Percentiles rank a stretch among this genome's conserved stretches.
phyloP scores from a whole-genome alignment of 768 basidiomycete species.

The Pleurotus platypus region DNA sequence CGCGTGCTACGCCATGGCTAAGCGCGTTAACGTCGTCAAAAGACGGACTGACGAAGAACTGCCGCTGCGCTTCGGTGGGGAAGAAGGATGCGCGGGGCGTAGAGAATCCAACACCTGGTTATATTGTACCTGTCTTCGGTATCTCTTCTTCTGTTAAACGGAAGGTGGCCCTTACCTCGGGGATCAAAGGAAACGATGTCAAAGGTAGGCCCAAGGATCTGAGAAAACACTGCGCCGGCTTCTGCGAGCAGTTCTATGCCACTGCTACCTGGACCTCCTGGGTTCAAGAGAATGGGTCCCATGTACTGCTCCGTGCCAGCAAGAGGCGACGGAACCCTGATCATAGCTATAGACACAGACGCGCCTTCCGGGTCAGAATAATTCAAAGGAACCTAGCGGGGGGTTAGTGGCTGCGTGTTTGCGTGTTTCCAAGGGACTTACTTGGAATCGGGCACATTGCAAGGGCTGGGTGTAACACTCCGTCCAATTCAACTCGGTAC shows the following conservation, averaged over 20 bases:
- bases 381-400: slow-evolving; percentile 40
- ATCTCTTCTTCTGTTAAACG: neutral
- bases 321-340: slow-evolving; percentile 32
- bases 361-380: slow-evolving; percentile 34
- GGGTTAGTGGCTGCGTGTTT: no score
- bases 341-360: slow-evolving; percentile 37
- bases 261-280: slow-evolving; percentile 44
- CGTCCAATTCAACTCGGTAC: no score
- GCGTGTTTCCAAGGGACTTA: no score
- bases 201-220: slow-evolving; percentile 37
- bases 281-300: slow-evolving; percentile 43
- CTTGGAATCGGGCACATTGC: no score
- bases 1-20: slow-evolving; percentile 19
- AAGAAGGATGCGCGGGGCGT: slow-evolving; percentile 31
- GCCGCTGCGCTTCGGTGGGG: slow-evolving; percentile 27
- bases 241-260: slow-evolving; percentile 28
- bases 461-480: no score
- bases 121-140: neutral
- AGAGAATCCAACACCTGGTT: slow-evolving; percentile 29
- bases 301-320: slow-evolving; percentile 25
- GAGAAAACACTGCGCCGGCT: slow-evolving; percentile 20
- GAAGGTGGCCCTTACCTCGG: slow-evolving; percentile 25
- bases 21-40: slow-evolving; percentile 19
- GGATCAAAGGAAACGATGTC: slow-evolving; percentile 47
- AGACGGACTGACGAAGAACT: slow-evolving; percentile 17